Evolutionary conservation across 371 early-diverging fungal species (phyloP).

Genomic region (Mortierella sp.): DNA sequence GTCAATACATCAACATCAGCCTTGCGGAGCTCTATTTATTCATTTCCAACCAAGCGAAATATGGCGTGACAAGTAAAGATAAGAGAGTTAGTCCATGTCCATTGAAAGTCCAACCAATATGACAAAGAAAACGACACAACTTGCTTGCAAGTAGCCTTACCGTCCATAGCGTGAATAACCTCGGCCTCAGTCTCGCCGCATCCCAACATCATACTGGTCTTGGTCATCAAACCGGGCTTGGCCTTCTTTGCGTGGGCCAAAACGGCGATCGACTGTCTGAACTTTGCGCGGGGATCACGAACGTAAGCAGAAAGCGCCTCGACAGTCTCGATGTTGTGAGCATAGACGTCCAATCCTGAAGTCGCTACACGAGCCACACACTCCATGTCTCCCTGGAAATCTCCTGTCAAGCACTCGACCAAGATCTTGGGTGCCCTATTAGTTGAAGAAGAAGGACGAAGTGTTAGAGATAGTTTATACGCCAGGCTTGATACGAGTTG

Average conservation of each 20-base stretch:
- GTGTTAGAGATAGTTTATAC: not conserved
- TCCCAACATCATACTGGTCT: slow-evolving; percentile 98
- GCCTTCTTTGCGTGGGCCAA: slow-evolving; percentile 90
- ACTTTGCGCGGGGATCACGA: slow-evolving; percentile 95
- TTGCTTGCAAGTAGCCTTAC: slow-evolving; percentile 45
- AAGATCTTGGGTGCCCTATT: slow-evolving; percentile 90
- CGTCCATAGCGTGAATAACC: slow-evolving; percentile 88
- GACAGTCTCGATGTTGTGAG: slow-evolving; percentile 99
- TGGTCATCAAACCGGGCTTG: slow-evolving; percentile 89
- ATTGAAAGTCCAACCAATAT: not conserved
- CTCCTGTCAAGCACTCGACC: slow-evolving; percentile 97
- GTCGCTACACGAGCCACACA: slow-evolving; percentile 86
- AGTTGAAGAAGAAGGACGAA: slow-evolving; percentile 2
- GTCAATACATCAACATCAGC: slow-evolving; percentile 96
- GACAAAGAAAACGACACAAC: not conserved
- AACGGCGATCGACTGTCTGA: slow-evolving; percentile 92
- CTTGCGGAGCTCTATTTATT: slow-evolving; percentile 76
- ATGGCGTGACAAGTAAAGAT: slow-evolving; percentile 7
- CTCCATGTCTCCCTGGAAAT: slow-evolving; percentile 89
- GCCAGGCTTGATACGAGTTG: too few species aligned
- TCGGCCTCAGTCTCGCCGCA: slow-evolving; percentile 97
- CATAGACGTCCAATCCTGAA: slow-evolving; percentile 97
- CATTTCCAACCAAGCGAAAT: not conserved
- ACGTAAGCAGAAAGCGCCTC: slow-evolving; percentile 92
- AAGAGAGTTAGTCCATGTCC: not conserved